Evolutionary conservation across 2,329 filamentous ascomycete species (phyloP), one percentile per base, ranked within the genome.

Genomic region (Fusarium redolens): DNA sequence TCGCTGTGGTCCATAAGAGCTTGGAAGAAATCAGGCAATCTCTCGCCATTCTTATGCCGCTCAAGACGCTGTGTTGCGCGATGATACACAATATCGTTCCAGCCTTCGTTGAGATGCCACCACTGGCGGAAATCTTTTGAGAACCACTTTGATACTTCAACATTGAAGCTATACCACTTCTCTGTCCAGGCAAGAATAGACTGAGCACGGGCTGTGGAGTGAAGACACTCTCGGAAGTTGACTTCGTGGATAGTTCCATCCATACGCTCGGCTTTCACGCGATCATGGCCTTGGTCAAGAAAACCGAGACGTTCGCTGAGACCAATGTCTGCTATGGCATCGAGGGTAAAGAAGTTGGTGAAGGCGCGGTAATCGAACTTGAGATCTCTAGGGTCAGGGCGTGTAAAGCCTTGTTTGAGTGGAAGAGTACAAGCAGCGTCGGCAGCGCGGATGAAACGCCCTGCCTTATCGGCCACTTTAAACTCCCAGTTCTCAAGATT

Each of bases 21-120:
- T 58, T 85, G 82, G 81, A 91, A 90, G 79, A 91, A 90, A 72
- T 91, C 89, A 48, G 88, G 85, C 0, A 90, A 82, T 67, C 86
- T 86, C 77, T 90, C 88, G 30, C 88, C 88, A 7, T 70, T 72
- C 43, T 68, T 65, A 30, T 76, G 58, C 11, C 74, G 65, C 25
- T 64, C 61, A 4, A 79, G 74, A 10, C 77, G 64, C n/a, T 71
- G 47, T 3, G 79, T 82, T 1, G 85, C 81, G 2, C 84, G 84
- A 47, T 85, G 83, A 57, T 83, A 81, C 4, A 77, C 71, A 10
- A 77, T 71, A 31, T 75, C 84, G 20, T 87, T 78, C 76, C 82
- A 87, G 45, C 81, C 80, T 40, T 83, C 82, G 79, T 70, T 76
- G 11, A 76, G 54, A 18, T 65, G 22, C 70, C 68, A 74, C 72